Evolutionary conservation across 2,329 filamentous ascomycete species (phyloP).

Genomic region (Diaporthe batatas): DNA sequence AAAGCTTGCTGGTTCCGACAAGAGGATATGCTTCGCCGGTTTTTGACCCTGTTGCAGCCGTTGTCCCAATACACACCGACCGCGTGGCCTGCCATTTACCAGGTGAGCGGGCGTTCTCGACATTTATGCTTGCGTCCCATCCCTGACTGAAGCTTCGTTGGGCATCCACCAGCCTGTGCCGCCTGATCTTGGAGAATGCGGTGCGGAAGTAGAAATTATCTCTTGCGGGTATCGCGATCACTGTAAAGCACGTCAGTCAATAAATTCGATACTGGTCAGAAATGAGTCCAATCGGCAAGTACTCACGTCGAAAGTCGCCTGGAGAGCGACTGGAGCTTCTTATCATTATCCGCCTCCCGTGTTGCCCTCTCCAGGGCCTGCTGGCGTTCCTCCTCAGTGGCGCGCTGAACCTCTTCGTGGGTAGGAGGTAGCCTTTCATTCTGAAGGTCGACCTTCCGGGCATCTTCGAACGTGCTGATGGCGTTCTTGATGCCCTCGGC

Average conservation of each 20-base stretch:
- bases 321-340: conserved; percentile 86
- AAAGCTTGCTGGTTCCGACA: conserved; percentile 33
- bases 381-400: conserved; percentile 83
- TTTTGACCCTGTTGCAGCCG: conserved; percentile 22
- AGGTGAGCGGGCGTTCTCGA: neutral
- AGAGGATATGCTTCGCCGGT: conserved; percentile 29
- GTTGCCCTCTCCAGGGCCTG: conserved; percentile 88
- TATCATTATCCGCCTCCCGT: conserved; percentile 92
- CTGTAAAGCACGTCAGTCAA: conserved; percentile 23
- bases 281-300: conserved; percentile 30
- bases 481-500: conserved; percentile 97
- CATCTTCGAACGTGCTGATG: conserved; percentile 96
- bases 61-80: conserved; percentile 30
- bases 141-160: conserved; percentile 2
- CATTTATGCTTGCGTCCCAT: conserved; percentile 26
- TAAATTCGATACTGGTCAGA: too few species aligned
- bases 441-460: conserved; percentile 94
- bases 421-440: conserved; percentile 95
- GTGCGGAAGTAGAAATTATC: conserved; percentile 17
- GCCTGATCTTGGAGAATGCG: neutral
- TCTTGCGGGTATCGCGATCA: conserved; percentile 42
- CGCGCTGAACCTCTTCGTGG: conserved; percentile 89
- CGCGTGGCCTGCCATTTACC: conserved; percentile 11
- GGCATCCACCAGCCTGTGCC: conserved; percentile 17
- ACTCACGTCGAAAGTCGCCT: conserved; percentile 96